Base-by-base conservation (phyloP, 2,329 filamentous ascomycete species). In the Aureobasidium leucospermi region DNA sequence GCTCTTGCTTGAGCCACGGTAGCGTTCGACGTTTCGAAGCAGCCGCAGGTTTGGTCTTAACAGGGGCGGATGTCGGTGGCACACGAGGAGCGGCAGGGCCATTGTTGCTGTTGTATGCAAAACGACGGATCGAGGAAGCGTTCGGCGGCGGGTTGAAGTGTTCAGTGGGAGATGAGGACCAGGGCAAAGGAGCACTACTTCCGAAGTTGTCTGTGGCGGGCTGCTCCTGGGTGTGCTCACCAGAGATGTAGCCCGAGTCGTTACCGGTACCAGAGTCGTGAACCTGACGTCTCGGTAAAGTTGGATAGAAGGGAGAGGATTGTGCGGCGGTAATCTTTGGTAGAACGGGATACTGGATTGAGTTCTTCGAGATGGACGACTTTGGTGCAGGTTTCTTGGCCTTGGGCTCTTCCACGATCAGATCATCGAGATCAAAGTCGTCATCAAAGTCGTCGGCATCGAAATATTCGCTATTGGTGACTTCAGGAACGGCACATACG, bases 401-500 rank as follows among this genome's bases (percentile, higher is more conserved):
- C 64, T 75, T 77, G 0, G 85, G 84, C 61, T 84, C 79, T 61
- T 88, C 80, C 55, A 85, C 81, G 19, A 47, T 31, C 43, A 58
- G 34, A 34, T 58, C 52, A 63, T 91, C 88, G 28, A 96, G 77
- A 59, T 90, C 83, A 19, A 86, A 81, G 65, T 96, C 91, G 69
- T 93, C 89, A 67, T 90, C 90, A 65, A 96, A 94, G 68, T 96
- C 92, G 66, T 93, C 86, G 63, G 91, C 88, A 61, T 85, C 83
- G 63, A 91, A 88, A 62, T 81, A 83, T 9, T 88, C 81, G 6
- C 68, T 62, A n/a, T 64, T 51, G 5, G 56, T 58, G 36, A 67
- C 52, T 39, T 65, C 63, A n/a, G 63, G 63, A 16, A 63, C 58
- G 9, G 63, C 66, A 47, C 64, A 58, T 29, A 68, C 65, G 7